phyloP scores from a whole-genome alignment of 1,284 basidiomycete genomes.

The Irpex sp. region DNA sequence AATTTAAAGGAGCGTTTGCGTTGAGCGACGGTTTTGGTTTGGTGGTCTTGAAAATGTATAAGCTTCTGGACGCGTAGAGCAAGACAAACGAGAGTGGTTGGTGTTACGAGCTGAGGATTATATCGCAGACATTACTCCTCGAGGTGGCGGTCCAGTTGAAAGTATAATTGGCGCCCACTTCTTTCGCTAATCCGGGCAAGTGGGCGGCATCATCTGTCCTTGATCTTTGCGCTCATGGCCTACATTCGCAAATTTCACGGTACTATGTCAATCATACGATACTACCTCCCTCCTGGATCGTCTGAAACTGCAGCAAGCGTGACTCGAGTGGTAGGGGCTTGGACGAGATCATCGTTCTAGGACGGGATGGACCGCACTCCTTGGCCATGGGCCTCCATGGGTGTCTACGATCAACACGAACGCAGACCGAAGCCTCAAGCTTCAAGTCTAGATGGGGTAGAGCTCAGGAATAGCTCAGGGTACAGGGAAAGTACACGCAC shows the following conservation, averaged over 20 bases:
- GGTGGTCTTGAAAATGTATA: background rate
- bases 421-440: too few species aligned
- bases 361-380: too few species aligned
- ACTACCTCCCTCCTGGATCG: background rate
- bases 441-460: background rate
- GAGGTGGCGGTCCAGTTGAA: slow-evolving; percentile 12
- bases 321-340: background rate
- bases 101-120: slow-evolving; percentile 7
- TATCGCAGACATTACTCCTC: slow-evolving; percentile 13
- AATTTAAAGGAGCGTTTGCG: background rate
- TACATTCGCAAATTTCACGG: background rate
- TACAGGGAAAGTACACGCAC: background rate
- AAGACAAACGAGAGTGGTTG: background rate
- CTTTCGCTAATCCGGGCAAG: background rate
- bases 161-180: background rate
- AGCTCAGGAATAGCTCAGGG: background rate
- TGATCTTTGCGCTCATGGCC: background rate
- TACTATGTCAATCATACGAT: background rate
- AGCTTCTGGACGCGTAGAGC: background rate
- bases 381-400: too few species aligned
- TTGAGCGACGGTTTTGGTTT: slow-evolving; percentile 5
- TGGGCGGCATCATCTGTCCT: background rate
- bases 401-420: background rate
- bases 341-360: background rate
- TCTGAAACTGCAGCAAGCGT: background rate